Evolutionary conservation across 495 filamentous ascomycete genomes (phyloP).

Genomic region (Daldinia childiae): DNA sequence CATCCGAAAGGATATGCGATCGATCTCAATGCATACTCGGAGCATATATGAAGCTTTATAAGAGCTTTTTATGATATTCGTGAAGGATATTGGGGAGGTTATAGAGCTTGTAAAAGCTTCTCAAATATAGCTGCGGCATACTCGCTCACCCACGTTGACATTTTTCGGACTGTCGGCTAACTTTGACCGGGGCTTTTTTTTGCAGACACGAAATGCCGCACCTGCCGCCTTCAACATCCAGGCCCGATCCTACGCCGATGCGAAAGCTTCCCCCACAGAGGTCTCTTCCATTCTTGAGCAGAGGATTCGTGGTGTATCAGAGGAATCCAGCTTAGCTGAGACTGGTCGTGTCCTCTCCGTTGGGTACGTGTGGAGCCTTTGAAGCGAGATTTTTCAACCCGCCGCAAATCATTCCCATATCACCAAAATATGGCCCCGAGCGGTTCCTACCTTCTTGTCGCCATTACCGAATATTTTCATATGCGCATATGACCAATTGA

Average conservation of each 20-base stretch:
- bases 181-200: slow-evolving; percentile 53
- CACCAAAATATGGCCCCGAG: slow-evolving; percentile 1
- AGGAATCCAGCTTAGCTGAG: slow-evolving; percentile 96
- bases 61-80: slow-evolving; percentile 46
- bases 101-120: slow-evolving; percentile 47
- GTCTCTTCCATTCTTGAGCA: slow-evolving; percentile 99
- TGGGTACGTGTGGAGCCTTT: slow-evolving; percentile 81
- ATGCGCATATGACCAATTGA: slow-evolving; percentile 18
- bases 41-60: slow-evolving; percentile 56
- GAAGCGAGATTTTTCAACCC: slow-evolving; percentile 45
- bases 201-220: slow-evolving; percentile 84
- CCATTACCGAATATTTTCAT: background rate
- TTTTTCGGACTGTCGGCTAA: slow-evolving; percentile 60
- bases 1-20: slow-evolving; percentile 48
- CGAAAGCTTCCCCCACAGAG: slow-evolving; percentile 95
- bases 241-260: slow-evolving; percentile 91
- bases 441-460: slow-evolving; percentile 1
- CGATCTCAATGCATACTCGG: slow-evolving; percentile 47
- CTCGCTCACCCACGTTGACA: slow-evolving; percentile 34
- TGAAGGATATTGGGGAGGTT: slow-evolving; percentile 46
- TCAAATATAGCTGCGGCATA: slow-evolving; percentile 42
- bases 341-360: slow-evolving; percentile 98
- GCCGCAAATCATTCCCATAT: slow-evolving; percentile 11
- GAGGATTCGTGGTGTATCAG: slow-evolving; percentile 95
- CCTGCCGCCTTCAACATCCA: slow-evolving; percentile 81